Evolutionary conservation across 2,329 filamentous ascomycete species (phyloP).

Genomic region (Exophiala spinifera): DNA sequence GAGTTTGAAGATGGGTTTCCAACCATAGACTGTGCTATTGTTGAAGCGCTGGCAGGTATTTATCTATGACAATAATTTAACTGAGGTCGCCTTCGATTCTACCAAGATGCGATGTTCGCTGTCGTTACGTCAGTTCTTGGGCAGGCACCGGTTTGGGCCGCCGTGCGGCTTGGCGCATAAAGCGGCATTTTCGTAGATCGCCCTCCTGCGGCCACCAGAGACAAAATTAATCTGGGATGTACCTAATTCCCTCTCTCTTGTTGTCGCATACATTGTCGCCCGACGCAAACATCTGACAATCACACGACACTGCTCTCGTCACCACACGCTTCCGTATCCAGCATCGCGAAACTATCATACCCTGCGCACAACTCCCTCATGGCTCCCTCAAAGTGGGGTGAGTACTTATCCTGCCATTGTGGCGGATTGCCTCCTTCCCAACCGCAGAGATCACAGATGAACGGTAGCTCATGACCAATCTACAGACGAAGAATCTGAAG

Average conservation of each 20-base stretch:
- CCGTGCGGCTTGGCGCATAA: background rate
- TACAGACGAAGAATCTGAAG: slow-evolving; percentile 50
- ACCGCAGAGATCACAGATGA: background rate
- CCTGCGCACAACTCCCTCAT: slow-evolving; percentile 28
- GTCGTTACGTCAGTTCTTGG: background rate
- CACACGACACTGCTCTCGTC: no score
- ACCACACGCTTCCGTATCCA: background rate
- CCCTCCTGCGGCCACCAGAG: background rate
- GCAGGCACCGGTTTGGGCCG: background rate
- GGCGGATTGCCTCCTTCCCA: slow-evolving; percentile 2
- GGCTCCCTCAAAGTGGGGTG: slow-evolving; percentile 51
- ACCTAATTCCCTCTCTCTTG: background rate
- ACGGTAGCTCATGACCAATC: background rate
- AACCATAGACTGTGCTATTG: background rate
- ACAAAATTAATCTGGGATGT: background rate
- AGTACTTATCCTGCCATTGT: slow-evolving; percentile 28
- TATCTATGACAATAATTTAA: no score
- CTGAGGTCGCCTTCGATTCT: no score
- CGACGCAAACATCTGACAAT: no score
- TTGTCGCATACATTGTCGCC: background rate
- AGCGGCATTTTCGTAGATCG: background rate
- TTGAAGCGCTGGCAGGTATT: no score
- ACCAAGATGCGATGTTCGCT: no score
- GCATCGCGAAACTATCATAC: background rate
- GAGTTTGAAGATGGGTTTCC: background rate